Evolutionary conservation across 768 basidiomycete species (phyloP), one percentile per base, ranked within the genome.

Genomic region (Dentipellis sp.): DNA sequence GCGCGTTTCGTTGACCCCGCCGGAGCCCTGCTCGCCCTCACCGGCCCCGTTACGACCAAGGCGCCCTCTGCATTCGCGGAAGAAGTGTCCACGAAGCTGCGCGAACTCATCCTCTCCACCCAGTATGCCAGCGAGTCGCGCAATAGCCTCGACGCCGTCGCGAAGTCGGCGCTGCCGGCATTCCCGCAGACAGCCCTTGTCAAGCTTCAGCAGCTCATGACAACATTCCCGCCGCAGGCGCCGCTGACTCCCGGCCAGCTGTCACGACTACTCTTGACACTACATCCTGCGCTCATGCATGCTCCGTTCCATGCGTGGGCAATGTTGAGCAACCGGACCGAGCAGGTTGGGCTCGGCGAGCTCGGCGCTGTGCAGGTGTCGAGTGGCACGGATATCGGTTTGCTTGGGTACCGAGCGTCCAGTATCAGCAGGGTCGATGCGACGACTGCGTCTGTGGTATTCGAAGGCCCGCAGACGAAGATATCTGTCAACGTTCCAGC

Each of bases 1-100:
- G 80, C 82, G 10, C 77, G 84, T 21, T 85, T 84, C 63, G 67
- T 85, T 35, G 83, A 86, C 63, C 82, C 82, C 22, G 64, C 82
- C 17, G 78, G 78, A 16, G 70, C 82, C 0, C 61, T 80, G 19
- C 71, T 80, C 8, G 75, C 79, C 14, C 73, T 81, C 37, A 54
- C 45, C 40, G 16, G 47, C 9, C 51, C 58, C 4, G 11, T 42
- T 4, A 19, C 58, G 0, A 12, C 53, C 1, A 34, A 38, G 29
- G 19, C 55, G 36, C 22, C 54, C 71, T 4, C 9, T 9, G 47
- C 9, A 10, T 21, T 10, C 17, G 16, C 51, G 10, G 17, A 52
- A 3, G 11, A 56, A 5, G 64, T 81, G 1, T 74, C 72, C 52
- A 64, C 71, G 17, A 78, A 76, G 56, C 67, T 86, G 4, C 74